These are phyloP conservation scores for Pleurotus citrinopileatus DNA, from an alignment of 768 basidiomycete genomes.

Conservation along the genomic window DNA sequence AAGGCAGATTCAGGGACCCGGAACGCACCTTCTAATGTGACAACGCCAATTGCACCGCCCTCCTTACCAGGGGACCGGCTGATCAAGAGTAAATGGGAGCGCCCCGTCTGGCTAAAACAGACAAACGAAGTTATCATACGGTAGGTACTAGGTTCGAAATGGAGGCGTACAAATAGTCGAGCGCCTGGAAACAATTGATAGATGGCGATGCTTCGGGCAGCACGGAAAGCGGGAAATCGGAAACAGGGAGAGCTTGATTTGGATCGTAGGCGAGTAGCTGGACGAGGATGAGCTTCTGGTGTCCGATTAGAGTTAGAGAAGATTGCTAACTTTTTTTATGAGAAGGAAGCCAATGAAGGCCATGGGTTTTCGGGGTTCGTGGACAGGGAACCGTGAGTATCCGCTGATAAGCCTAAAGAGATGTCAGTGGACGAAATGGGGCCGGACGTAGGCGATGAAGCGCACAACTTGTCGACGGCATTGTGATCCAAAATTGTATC, in stretches of 20 bases:
- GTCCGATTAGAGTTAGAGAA: not conserved
- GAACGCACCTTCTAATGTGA: constrained; percentile 75
- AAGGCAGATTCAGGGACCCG: not conserved
- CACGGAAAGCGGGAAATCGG: constrained; percentile 73
- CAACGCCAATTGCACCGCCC: constrained; percentile 87
- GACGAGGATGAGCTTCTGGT: not conserved
- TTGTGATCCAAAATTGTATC: constrained; percentile 80
- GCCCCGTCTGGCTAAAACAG: constrained; percentile 76
- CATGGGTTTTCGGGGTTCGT: constrained; percentile 62
- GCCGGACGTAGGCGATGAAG: constrained; percentile 10
- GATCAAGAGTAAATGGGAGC: constrained; percentile 87
- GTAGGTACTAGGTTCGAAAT: not conserved
- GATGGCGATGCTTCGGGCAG: constrained; percentile 86
- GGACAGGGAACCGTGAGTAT: constrained; percentile 91
- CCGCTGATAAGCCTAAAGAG: constrained; percentile 62
- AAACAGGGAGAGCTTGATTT: constrained; percentile 69
- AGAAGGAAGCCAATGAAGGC: constrained; percentile 82
- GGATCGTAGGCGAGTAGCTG: constrained; percentile 91
- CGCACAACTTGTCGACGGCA: constrained; percentile 71
- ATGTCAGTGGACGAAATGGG: constrained; percentile 6
- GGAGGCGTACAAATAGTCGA: constrained; percentile 77
- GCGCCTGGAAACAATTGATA: constrained; percentile 92
- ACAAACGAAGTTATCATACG: no score
- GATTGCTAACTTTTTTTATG: constrained; percentile 63
- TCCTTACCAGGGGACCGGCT: constrained; percentile 78